These are phyloP conservation scores for Saccharomycodes ludwigii DNA, from an alignment of 805 yeast species.

Conservation along the genomic window DNA sequence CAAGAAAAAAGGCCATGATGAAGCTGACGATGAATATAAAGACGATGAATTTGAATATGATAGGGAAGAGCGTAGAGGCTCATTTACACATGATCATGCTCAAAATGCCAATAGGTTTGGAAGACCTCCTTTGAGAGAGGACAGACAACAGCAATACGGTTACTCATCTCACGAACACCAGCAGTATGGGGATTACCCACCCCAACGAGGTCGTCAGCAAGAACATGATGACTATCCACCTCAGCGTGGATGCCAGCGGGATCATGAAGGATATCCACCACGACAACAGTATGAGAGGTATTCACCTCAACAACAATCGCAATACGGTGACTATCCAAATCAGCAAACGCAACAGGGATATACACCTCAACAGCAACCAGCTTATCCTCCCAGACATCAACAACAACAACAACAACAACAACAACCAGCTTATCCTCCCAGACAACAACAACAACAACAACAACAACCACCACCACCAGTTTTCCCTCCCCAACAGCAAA, in stretches of 20 bases:
- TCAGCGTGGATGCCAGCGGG: slow-evolving; percentile 1
- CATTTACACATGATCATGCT: too few species aligned
- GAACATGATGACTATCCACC: slow-evolving; percentile 1
- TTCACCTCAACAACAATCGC: slow-evolving; percentile 6
- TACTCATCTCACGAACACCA: slow-evolving; percentile 1
- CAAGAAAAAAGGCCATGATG: slow-evolving; percentile 4
- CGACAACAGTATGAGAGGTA: background rate
- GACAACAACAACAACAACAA: slow-evolving; percentile 9
- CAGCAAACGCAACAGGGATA: slow-evolving; percentile 5
- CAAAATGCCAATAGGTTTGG: slow-evolving; percentile 1
- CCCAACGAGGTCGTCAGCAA: slow-evolving; percentile 1
- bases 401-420: slow-evolving; percentile 4
- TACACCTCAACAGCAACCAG: slow-evolving; percentile 7
- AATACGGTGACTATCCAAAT: slow-evolving; percentile 1
- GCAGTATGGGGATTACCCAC: background rate
- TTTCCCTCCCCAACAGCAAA: slow-evolving; percentile 2
- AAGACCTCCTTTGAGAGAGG: slow-evolving; percentile 6
- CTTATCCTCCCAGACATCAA: slow-evolving; percentile 3
- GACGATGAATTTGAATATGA: slow-evolving; percentile 5
- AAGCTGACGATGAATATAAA: slow-evolving; percentile 4
- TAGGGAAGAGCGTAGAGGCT: slow-evolving; percentile 14
- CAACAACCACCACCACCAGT: slow-evolving; percentile 6
- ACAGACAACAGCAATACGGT: slow-evolving; percentile 5
- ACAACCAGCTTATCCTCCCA: slow-evolving; percentile 6
- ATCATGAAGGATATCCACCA: slow-evolving; percentile 2